Conservation (phyloP, 2,329 filamentous ascomycete species). For the Colletotrichum shisoi region DNA sequence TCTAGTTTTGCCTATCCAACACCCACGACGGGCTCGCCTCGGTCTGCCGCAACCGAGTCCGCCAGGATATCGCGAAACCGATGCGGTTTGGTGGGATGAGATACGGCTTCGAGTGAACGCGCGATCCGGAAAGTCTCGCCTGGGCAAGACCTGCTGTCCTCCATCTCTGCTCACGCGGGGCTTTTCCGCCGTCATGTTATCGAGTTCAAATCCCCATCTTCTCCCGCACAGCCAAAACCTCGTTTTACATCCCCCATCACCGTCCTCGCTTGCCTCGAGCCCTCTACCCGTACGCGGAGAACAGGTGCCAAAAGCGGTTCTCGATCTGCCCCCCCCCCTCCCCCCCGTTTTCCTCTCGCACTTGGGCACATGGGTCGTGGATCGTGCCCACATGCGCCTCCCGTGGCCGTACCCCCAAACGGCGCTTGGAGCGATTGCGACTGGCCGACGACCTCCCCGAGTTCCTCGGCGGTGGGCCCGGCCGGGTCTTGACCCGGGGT, state of each 20-base stretch:
- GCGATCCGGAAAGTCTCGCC: not conserved
- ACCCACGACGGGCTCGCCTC: slow-evolving; percentile 10
- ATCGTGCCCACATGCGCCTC: slow-evolving; percentile 34
- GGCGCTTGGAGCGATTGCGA: slow-evolving; percentile 36
- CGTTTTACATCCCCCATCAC: not conserved
- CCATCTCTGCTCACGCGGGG: not conserved
- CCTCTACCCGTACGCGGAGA: not conserved
- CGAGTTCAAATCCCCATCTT: not conserved
- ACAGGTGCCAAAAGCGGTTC: not conserved
- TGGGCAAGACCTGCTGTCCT: not conserved
- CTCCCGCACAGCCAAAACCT: not conserved
- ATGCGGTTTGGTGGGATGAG: not conserved
- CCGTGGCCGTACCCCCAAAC: slow-evolving; percentile 12
- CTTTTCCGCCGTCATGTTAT: not conserved
- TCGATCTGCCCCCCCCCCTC: not conserved
- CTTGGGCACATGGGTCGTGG: slow-evolving; percentile 27
- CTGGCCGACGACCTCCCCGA: slow-evolving; percentile 11
- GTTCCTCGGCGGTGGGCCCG: slow-evolving; percentile 3
- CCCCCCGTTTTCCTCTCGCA: not conserved
- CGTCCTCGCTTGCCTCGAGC: not conserved
- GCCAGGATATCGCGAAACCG: slow-evolving; percentile 10
- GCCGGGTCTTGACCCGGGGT: not conserved
- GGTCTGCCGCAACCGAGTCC: slow-evolving; percentile 30
- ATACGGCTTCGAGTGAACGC: not conserved
- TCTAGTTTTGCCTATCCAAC: slow-evolving; percentile 18